Percentiles rank a stretch among this genome's conserved stretches.
These are phyloP conservation scores for Fistulifera pelliculosa DNA, from an alignment of 108 stramenopile genomes.

Conservation along the genomic window DNA sequence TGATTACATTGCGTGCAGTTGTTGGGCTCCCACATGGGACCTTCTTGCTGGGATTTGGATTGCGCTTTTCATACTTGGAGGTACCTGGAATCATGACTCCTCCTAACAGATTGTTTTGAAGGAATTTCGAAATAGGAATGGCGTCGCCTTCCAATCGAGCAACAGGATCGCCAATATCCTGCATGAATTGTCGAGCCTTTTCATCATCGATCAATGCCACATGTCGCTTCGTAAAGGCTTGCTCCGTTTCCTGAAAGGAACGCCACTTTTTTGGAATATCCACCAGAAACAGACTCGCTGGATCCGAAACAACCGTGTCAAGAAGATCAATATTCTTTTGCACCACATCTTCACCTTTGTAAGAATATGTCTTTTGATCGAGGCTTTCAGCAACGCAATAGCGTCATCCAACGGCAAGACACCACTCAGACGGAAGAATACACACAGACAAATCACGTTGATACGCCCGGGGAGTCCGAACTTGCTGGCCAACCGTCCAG, in stretches of 20 bases:
- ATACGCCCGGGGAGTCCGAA: slow-evolving; percentile 48
- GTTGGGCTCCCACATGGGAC: slow-evolving; percentile 45
- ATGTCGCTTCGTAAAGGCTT: slow-evolving; percentile 31
- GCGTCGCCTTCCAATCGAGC: slow-evolving; percentile 42
- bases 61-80: slow-evolving; percentile 38
- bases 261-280: slow-evolving; percentile 42
- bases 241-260: slow-evolving; percentile 24
- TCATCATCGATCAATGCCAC: slow-evolving; percentile 48
- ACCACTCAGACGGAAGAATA: slow-evolving; percentile 44
- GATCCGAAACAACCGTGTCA: slow-evolving; percentile 41
- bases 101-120: slow-evolving; percentile 51
- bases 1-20: slow-evolving; percentile 58
- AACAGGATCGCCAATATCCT: slow-evolving; percentile 46
- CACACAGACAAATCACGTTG: slow-evolving; percentile 53
- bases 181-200: slow-evolving; percentile 39
- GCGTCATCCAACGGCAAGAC: slow-evolving; percentile 46
- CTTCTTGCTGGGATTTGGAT: slow-evolving; percentile 36
- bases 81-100: slow-evolving; percentile 49
- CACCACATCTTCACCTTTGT: slow-evolving; percentile 56
- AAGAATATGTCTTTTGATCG: slow-evolving; percentile 41
- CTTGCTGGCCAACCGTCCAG: slow-evolving; percentile 29
- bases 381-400: slow-evolving; percentile 29
- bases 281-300: slow-evolving; percentile 23
- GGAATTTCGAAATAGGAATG: slow-evolving; percentile 46
- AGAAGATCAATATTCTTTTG: slow-evolving; percentile 43